phyloP scores from a whole-genome alignment of 2,329 filamentous ascomycete genomes.

The Pseudogymnoascus sp. region DNA sequence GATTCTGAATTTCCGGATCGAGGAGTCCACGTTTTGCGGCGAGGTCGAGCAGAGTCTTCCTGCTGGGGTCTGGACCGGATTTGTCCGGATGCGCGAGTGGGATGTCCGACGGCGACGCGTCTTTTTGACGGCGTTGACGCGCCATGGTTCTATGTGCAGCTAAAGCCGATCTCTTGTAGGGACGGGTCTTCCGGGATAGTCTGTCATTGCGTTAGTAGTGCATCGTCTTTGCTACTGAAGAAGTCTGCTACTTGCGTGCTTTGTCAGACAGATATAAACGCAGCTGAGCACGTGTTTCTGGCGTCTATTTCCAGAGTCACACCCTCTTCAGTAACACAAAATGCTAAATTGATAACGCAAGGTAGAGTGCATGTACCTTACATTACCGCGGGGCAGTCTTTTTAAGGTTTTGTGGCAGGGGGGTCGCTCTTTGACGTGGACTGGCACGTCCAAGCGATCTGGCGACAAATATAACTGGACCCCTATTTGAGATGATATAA shows the following conservation, averaged over 20 bases:
- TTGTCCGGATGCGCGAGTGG: conserved; percentile 64
- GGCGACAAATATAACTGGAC: conserved; percentile 6
- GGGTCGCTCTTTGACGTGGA: neutral
- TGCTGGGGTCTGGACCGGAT: conserved; percentile 45
- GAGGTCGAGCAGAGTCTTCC: conserved; percentile 66
- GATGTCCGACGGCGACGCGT: conserved; percentile 42
- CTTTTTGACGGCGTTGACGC: conserved; percentile 41
- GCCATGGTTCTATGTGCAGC: conserved; percentile 32
- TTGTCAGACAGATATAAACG: neutral
- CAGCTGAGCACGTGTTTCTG: conserved; percentile 1
- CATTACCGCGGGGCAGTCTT: conserved; percentile 3
- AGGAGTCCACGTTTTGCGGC: conserved; percentile 56
- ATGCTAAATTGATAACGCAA: conserved; percentile 7
- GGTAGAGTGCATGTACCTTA: conserved; percentile 7
- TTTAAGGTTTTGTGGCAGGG: conserved; percentile 8
- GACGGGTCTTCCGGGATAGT: neutral
- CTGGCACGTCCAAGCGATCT: neutral
- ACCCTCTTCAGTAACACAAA: neutral
- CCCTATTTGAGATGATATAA: neutral
- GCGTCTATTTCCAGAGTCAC: neutral
- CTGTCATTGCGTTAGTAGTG: neutral
- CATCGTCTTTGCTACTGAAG: neutral
- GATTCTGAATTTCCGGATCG: conserved; percentile 17
- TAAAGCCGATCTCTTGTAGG: neutral
- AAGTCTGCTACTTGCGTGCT: neutral